phyloP scores from a whole-genome alignment of 108 stramenopile genomes.

The Ochromonas danica region DNA sequence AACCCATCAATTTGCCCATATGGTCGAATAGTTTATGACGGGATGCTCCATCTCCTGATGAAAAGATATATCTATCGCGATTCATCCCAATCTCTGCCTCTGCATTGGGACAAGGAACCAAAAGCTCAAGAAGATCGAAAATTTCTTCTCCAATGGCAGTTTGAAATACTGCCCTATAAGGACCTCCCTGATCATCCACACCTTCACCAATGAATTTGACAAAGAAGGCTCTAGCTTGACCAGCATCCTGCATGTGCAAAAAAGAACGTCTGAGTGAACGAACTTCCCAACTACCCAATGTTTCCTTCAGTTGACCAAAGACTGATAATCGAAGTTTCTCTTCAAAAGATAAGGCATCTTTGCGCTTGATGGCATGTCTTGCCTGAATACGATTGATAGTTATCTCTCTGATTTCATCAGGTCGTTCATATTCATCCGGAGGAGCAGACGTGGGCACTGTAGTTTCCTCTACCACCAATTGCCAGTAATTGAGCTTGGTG shows the following conservation, averaged over 20 bases:
- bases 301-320: constrained; percentile 47
- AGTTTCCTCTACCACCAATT: constrained; percentile 44
- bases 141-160: constrained; percentile 31
- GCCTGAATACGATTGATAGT: constrained; percentile 50
- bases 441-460: constrained; percentile 45
- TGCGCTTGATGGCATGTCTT: constrained; percentile 14
- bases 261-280: constrained; percentile 43
- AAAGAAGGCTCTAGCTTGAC: constrained; percentile 42
- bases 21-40: constrained; percentile 46
- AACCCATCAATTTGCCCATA: constrained; percentile 54
- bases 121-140: background rate
- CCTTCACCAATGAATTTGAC: constrained; percentile 57
- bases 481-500: constrained; percentile 46
- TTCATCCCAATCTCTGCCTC: background rate
- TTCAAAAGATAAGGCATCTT: constrained; percentile 28
- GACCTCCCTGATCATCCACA: constrained; percentile 57
- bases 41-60: background rate
- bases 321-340: constrained; percentile 44
- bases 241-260: constrained; percentile 51
- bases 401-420: constrained; percentile 49
- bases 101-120: constrained; percentile 20
- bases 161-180: constrained; percentile 49
- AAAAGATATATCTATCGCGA: constrained; percentile 8
- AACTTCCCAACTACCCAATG: constrained; percentile 46
- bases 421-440: constrained; percentile 56